A percentile compares a stretch with the other conserved stretches of the same genome.
phyloP scores from a whole-genome alignment of 768 basidiomycete genomes.

The Collybiopsis luxurians region DNA sequence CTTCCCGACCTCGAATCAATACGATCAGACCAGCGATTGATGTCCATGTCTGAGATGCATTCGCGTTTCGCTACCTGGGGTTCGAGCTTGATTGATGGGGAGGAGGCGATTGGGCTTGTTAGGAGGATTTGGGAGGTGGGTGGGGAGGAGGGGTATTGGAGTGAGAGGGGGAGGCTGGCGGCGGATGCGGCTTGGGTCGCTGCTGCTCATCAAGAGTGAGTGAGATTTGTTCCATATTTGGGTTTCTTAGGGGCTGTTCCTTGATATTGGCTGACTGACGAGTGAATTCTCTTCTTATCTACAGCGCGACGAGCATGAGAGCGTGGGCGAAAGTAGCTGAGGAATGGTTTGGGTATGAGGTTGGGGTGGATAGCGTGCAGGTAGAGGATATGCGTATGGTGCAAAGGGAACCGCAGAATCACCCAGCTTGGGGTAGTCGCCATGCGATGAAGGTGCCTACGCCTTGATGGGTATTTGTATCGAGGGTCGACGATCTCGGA shows the following conservation, averaged over 20 bases:
- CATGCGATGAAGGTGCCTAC: conserved; percentile 32
- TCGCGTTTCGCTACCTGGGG: conserved; percentile 50
- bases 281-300: not conserved
- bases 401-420: conserved; percentile 34
- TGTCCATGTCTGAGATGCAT: conserved; percentile 43
- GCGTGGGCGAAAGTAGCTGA: conserved; percentile 50
- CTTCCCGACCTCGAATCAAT: conserved; percentile 44
- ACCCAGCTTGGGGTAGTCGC: conserved; percentile 49
- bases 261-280: not conserved
- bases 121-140: conserved; percentile 55
- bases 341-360: conserved; percentile 55
- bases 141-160: conserved; percentile 63
- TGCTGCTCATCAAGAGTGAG: conserved; percentile 63
- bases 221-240: conserved; percentile 9
- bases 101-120: conserved; percentile 46
- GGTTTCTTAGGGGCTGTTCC: not conserved
- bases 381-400: conserved; percentile 35
- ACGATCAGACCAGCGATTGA: conserved; percentile 50
- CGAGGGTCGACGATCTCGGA: too few relatives aligned
- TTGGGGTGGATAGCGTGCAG: conserved; percentile 54
- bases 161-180: conserved; percentile 61
- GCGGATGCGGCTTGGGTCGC: conserved; percentile 60
- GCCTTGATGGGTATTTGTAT: conserved; percentile 6
- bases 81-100: conserved; percentile 37
- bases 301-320: conserved; percentile 42